Percentiles rank a stretch among this genome's conserved stretches.
These are phyloP conservation scores for Beauveria asiatica DNA, from an alignment of 2,329 filamentous ascomycete species.

Conservation along the genomic window DNA sequence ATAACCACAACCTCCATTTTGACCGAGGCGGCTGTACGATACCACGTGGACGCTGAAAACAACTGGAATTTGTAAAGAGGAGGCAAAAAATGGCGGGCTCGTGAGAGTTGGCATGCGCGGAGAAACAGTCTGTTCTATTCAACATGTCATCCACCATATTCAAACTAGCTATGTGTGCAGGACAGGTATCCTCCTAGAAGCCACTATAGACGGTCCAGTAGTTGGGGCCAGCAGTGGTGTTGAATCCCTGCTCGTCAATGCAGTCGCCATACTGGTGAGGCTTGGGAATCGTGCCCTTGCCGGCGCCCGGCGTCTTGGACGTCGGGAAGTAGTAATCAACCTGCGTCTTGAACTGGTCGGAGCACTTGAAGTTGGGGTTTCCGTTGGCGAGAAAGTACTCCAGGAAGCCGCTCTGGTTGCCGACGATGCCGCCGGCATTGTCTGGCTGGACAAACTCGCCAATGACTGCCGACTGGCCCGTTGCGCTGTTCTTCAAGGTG, in stretches of 20 bases:
- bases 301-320: conserved; percentile 11
- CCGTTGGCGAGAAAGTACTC: conserved; percentile 18
- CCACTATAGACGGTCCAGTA: conserved; percentile 6
- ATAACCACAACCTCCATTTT: too few relatives aligned
- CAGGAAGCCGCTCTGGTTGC: conserved; percentile 15
- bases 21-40: too few relatives aligned
- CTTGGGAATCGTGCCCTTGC: conserved; percentile 11
- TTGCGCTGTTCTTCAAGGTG: conserved; percentile 14
- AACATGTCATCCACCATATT: too few relatives aligned
- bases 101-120: too few relatives aligned
- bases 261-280: conserved; percentile 17
- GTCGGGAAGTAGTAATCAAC: conserved; percentile 13
- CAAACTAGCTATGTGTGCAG: too few relatives aligned
- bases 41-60: too few relatives aligned
- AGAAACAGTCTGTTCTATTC: too few relatives aligned
- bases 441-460: conserved; percentile 17
- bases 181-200: neutral
- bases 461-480: conserved; percentile 10
- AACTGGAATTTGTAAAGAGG: too few relatives aligned
- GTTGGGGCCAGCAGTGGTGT: neutral
- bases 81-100: too few relatives aligned
- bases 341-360: conserved; percentile 13
- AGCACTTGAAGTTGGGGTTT: conserved; percentile 12
- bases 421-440: conserved; percentile 12
- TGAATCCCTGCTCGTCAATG: conserved; percentile 10